Percentiles rank a stretch among this genome's conserved stretches.
phyloP scores from a whole-genome alignment of 1,284 basidiomycete species.

The Rhodofomes roseus region DNA sequence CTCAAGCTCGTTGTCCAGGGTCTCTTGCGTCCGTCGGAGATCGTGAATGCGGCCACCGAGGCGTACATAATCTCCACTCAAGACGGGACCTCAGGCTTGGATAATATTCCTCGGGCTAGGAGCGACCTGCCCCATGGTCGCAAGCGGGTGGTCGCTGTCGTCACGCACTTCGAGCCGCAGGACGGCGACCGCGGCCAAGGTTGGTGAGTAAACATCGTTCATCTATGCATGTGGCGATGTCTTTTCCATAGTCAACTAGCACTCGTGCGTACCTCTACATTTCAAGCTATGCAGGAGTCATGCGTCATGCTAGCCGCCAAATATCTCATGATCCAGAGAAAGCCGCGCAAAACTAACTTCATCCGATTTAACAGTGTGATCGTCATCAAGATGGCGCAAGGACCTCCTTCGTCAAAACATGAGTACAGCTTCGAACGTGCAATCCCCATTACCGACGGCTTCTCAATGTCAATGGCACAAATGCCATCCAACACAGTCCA shows the following conservation, averaged over 20 bases:
- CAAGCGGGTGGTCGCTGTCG: background rate
- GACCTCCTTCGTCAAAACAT: conserved; percentile 4
- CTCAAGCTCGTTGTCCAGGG: conserved; percentile 13
- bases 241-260: too few species aligned
- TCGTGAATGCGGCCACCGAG: conserved; percentile 37
- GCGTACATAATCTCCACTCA: conserved; percentile 7
- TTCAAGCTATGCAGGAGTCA: too few species aligned
- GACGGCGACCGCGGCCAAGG: background rate
- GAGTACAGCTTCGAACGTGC: conserved; percentile 36
- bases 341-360: background rate
- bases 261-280: too few species aligned
- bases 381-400: conserved; percentile 27
- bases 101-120: background rate
- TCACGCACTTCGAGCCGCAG: background rate
- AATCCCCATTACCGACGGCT: conserved; percentile 47
- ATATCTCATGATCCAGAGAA: background rate
- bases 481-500: conserved; percentile 27
- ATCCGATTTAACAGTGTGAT: conserved; percentile 36
- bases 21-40: conserved; percentile 37
- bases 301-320: background rate
- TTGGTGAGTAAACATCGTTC: background rate
- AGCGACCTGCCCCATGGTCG: background rate
- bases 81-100: too few species aligned
- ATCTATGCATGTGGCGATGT: background rate
- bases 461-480: conserved; percentile 52